Evolutionary conservation across 2,329 filamentous ascomycete species (phyloP).

Genomic region (Epichloe glyceriae): DNA sequence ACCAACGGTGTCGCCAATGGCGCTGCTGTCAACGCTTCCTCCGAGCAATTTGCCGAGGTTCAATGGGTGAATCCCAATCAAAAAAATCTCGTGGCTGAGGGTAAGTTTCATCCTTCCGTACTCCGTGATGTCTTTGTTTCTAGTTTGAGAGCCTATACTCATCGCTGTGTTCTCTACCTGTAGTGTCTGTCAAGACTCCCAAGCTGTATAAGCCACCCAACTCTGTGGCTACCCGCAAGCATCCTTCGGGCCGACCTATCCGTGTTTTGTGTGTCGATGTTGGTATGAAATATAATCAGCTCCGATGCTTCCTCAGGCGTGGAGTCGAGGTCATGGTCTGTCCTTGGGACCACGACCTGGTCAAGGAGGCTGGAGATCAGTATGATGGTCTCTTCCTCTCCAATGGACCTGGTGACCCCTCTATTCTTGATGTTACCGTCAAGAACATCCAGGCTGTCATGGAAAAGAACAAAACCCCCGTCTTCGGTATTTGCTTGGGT

Average conservation of each 20-base stretch:
- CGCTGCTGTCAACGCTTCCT: conserved; percentile 15
- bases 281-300: conserved; percentile 96
- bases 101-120: conserved; percentile 41
- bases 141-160: conserved; percentile 23
- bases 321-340: conserved; percentile 91
- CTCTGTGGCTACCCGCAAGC: conserved; percentile 60
- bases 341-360: conserved; percentile 92
- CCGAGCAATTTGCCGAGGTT: conserved; percentile 56
- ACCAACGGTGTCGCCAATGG: conserved; percentile 29
- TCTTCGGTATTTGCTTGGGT: conserved; percentile 93
- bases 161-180: conserved; percentile 8
- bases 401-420: conserved; percentile 92
- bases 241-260: conserved; percentile 76
- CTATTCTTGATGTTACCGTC: conserved; percentile 68
- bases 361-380: conserved; percentile 58
- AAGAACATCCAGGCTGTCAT: conserved; percentile 67
- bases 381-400: conserved; percentile 97
- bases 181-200: conserved; percentile 80
- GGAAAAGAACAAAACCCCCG: conserved; percentile 66
- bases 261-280: conserved; percentile 91
- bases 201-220: conserved; percentile 72
- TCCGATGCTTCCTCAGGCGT: conserved; percentile 80
- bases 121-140: conserved; percentile 7
- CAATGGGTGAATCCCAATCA: conserved; percentile 89
- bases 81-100: conserved; percentile 86